Conservation (phyloP, 1,284 basidiomycete species). For the Trametes polyzona region DNA sequence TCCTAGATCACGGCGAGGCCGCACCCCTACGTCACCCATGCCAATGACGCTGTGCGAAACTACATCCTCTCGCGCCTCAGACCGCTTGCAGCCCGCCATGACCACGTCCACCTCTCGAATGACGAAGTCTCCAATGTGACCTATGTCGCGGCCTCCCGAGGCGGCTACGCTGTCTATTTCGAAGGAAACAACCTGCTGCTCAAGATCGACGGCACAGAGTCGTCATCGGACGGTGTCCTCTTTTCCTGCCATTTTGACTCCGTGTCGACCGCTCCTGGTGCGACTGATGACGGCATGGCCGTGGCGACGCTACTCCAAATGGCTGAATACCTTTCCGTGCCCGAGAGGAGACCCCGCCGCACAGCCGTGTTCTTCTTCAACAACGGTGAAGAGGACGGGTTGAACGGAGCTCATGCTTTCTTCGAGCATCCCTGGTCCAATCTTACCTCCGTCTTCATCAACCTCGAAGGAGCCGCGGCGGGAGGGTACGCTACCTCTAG, state of each 20-base stretch:
- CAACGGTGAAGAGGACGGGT: slow-evolving; percentile 78
- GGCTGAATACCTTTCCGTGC: slow-evolving; percentile 57
- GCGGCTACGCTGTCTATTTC: slow-evolving; percentile 53
- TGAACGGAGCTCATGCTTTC: slow-evolving; percentile 72
- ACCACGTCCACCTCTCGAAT: slow-evolving; percentile 52
- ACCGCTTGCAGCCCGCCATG: slow-evolving; percentile 45
- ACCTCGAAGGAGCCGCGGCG: slow-evolving; percentile 79
- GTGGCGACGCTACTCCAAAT: slow-evolving; percentile 69
- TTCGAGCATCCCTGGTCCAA: slow-evolving; percentile 74
- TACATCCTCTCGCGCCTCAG: slow-evolving; percentile 61
- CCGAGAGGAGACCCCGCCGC: slow-evolving; percentile 45
- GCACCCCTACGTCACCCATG: slow-evolving; percentile 76
- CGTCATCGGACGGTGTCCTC: slow-evolving; percentile 53
- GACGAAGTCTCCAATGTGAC: slow-evolving; percentile 65
- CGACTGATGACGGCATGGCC: slow-evolving; percentile 79
- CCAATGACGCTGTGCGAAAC: slow-evolving; percentile 66
- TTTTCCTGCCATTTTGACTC: slow-evolving; percentile 84
- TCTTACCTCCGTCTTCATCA: slow-evolving; percentile 67
- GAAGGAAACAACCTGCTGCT: slow-evolving; percentile 76
- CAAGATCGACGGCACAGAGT: slow-evolving; percentile 63
- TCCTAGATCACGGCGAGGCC: slow-evolving; percentile 67
- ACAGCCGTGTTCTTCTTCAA: slow-evolving; percentile 82
- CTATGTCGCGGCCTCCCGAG: slow-evolving; percentile 42
- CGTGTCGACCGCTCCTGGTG: slow-evolving; percentile 74
- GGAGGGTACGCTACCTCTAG: slow-evolving; percentile 62